Conservation (phyloP, 2,329 filamentous ascomycete genomes). For the Apiospora hydei region DNA sequence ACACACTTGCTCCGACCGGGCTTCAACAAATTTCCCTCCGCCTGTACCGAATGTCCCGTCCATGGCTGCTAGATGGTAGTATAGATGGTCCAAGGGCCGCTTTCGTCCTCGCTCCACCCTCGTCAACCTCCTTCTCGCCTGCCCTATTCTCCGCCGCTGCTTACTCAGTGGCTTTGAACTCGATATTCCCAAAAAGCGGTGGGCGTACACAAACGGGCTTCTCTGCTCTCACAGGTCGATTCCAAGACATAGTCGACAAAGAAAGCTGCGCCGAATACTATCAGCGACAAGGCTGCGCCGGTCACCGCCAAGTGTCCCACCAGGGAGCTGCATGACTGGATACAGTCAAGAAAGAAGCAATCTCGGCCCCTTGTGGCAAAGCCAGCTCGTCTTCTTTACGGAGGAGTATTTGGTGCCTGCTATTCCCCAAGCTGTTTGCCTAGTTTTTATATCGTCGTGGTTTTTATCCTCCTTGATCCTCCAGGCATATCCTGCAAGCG, state of each 20-base stretch:
- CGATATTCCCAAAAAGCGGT: constrained; percentile 56
- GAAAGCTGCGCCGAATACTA: constrained; percentile 53
- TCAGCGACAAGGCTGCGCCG: constrained; percentile 42
- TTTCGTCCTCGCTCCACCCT: constrained; percentile 32
- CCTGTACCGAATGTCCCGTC: constrained; percentile 1
- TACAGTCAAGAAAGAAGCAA: constrained; percentile 48
- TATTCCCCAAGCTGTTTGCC: constrained; percentile 47
- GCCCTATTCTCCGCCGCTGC: constrained; percentile 42
- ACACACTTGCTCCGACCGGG: constrained; percentile 32
- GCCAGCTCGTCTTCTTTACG: constrained; percentile 43
- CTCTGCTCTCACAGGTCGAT: constrained; percentile 52
- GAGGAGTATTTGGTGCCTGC: constrained; percentile 37
- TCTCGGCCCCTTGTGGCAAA: constrained; percentile 48
- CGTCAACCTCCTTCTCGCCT: constrained; percentile 26
- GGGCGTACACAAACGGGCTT: constrained; percentile 55
- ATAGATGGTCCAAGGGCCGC: constrained; percentile 27
- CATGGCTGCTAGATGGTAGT: constrained; percentile 4
- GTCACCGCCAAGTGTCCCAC: constrained; percentile 45
- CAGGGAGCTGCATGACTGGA: constrained; percentile 49
- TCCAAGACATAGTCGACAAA: constrained; percentile 60
- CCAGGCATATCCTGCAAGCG: constrained; percentile 39
- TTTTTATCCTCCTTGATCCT: constrained; percentile 32
- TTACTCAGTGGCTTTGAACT: constrained; percentile 51
- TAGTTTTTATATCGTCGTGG: constrained; percentile 46
- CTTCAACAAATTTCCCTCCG: constrained; percentile 25